Base-by-base conservation (phyloP, 2,329 filamentous ascomycete species). In the Paecilomyces variotii region DNA sequence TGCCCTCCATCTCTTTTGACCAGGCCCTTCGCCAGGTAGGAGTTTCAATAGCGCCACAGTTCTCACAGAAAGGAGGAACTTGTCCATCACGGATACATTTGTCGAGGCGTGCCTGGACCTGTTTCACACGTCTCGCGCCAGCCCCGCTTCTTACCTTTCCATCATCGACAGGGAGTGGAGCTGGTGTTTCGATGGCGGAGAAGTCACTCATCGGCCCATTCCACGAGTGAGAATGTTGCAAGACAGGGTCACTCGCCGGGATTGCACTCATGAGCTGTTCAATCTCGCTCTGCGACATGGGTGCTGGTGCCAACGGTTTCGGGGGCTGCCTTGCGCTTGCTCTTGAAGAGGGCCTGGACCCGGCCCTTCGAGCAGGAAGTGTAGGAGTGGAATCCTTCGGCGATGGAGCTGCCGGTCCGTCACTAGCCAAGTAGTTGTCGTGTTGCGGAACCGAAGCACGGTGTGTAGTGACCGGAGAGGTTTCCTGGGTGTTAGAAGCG, bases 11-110 rank as follows among this genome's bases (percentile, higher is more conserved):
- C 6, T 89, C 81, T 67, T 91, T 90, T n/a, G 86, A 86, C 82
- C 88, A 97, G 11, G 94, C 90, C 68, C 93, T 94, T 60, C 94
- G 87, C 94, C 94, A 99, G 0, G 93, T 97, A 0, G 93, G 90
- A 0, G 94, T 99, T 67, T 97, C 90, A 59, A 99, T 96, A 5
- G 91, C 89, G 4, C 94, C 94, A 67, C 94, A 99, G 67, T 97
- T 96, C 62, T 84, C 84, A 72, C 94, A 99, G 68, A 87, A 97
- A 0, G 88, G 87, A 0, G 94, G 94, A 80, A 92, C 88, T 63
- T 91, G 84, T 4, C 94, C 94, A 57, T 85, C 85, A n/a, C 82
- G 81, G 57, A 97, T 86, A 25, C 82, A 80, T 58, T 76, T 72
- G 50, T 83, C 77, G 25, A 87, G 71, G 55, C 79, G 79, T 26